These are phyloP conservation scores for Xylariaceae sp. DNA, from an alignment of 2,329 filamentous ascomycete species.

Conservation along the genomic window DNA sequence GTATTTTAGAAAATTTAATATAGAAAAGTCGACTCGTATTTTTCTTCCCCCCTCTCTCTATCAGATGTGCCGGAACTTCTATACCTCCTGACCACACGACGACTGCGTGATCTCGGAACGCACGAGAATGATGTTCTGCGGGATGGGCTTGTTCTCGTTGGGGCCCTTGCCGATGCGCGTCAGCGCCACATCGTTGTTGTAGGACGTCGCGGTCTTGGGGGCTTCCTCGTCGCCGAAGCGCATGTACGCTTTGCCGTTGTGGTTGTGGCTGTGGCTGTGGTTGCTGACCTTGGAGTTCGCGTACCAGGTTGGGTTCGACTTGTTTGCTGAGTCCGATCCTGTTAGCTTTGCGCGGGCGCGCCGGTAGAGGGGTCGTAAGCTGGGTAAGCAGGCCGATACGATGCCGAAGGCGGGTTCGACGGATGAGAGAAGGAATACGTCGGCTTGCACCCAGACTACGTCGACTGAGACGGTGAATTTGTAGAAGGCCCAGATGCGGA, in stretches of 20 bases:
- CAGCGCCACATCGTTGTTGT: constrained; percentile 20
- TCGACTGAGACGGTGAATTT: constrained; percentile 23
- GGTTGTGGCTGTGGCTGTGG: constrained; percentile 4
- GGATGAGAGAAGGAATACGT: constrained; percentile 33
- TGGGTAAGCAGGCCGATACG: constrained; percentile 35
- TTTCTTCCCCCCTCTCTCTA: not conserved
- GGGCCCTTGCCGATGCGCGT: constrained; percentile 21
- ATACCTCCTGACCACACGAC: not conserved
- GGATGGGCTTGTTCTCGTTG: constrained; percentile 12
- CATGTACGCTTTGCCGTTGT: constrained; percentile 22
- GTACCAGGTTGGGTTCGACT: constrained; percentile 15
- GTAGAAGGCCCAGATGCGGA: constrained; percentile 29
- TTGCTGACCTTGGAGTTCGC: constrained; percentile 16
- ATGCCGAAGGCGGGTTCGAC: constrained; percentile 35
- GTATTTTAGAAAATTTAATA: no score
- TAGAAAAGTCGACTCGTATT: no score
- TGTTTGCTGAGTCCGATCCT: constrained; percentile 5
- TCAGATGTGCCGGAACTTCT: not conserved
- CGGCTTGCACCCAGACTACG: constrained; percentile 29
- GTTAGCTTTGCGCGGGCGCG: constrained; percentile 18
- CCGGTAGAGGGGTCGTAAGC: constrained; percentile 32
- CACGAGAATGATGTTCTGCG: constrained; percentile 22
- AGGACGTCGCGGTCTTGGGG: constrained; percentile 2
- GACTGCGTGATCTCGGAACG: constrained; percentile 23
- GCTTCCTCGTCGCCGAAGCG: constrained; percentile 21